phyloP scores from a whole-genome alignment of 768 basidiomycete genomes.

The Lactarius hengduanensis region DNA sequence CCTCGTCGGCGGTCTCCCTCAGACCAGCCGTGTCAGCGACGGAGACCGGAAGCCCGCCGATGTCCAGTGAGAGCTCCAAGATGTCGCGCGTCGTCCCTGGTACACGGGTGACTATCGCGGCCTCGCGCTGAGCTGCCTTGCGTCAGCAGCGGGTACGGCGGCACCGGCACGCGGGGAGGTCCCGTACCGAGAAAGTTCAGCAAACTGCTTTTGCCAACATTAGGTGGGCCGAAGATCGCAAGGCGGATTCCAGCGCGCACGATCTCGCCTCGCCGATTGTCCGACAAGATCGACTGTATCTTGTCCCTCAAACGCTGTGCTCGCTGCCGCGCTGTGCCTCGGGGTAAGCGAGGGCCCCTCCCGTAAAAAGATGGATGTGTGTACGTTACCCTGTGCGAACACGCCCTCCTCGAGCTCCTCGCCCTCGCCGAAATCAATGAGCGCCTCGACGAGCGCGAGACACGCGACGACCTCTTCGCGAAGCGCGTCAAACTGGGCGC shows the following conservation, averaged over 20 bases:
- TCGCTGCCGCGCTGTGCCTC: constrained; percentile 50
- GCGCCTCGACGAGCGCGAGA: constrained; percentile 77
- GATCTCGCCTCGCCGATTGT: constrained; percentile 79
- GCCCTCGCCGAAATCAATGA: constrained; percentile 92
- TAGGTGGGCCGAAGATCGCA: constrained; percentile 90
- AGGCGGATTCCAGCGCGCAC: constrained; percentile 78
- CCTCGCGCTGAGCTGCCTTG: constrained; percentile 71
- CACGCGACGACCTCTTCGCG: constrained; percentile 66
- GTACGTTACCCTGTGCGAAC: constrained; percentile 58
- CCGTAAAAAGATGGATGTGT: background rate
- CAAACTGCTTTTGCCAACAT: constrained; percentile 90
- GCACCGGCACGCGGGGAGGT: background rate
- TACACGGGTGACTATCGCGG: constrained; percentile 84
- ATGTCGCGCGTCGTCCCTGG: constrained; percentile 91
- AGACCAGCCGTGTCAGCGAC: constrained; percentile 88
- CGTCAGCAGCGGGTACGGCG: background rate
- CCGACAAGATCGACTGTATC: constrained; percentile 60
- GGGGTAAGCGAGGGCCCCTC: constrained; percentile 3
- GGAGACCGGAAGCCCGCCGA: constrained; percentile 81
- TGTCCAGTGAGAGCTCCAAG: constrained; percentile 79
- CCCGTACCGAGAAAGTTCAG: constrained; percentile 74
- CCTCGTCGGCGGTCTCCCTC: constrained; percentile 61
- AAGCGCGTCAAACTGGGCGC: constrained; percentile 59
- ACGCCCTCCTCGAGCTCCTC: constrained; percentile 87
- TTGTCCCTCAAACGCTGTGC: constrained; percentile 48